phyloP scores from a whole-genome alignment of 768 basidiomycete genomes.

The Mycena floridula region DNA sequence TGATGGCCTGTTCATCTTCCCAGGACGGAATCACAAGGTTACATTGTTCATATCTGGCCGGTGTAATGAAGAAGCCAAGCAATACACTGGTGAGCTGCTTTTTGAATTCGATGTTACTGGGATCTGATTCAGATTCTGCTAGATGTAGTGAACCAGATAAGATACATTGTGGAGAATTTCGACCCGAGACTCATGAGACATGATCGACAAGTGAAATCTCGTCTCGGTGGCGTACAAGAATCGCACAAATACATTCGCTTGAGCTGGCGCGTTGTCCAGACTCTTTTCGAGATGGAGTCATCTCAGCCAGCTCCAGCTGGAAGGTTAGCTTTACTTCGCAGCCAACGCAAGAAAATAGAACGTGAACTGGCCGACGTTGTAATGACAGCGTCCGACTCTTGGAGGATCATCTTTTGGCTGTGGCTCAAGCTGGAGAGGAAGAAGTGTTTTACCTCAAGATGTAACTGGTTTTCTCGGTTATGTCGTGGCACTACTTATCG shows the following conservation, averaged over 20 bases:
- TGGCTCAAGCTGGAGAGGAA: constrained; percentile 70
- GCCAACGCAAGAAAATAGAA: constrained; percentile 72
- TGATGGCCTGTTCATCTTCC: too few relatives aligned
- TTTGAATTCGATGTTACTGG: too few relatives aligned
- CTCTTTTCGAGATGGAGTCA: constrained; percentile 64
- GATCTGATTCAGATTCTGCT: too few relatives aligned
- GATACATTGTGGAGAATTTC: constrained; percentile 60
- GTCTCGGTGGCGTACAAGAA: constrained; percentile 91
- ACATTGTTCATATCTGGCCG: constrained; percentile 58
- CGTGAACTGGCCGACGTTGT: constrained; percentile 71
- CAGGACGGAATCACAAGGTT: too few relatives aligned
- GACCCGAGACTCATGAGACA: constrained; percentile 64
- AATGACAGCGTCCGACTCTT: constrained; percentile 72
- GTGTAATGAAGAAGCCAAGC: constrained; percentile 83
- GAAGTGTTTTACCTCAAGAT: constrained; percentile 90
- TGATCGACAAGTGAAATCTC: constrained; percentile 86
- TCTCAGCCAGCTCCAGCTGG: constrained; percentile 33
- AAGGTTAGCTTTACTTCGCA: constrained; percentile 62
- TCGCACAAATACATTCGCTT: constrained; percentile 73
- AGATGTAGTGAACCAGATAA: constrained; percentile 78
- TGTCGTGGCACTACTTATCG: constrained; percentile 75
- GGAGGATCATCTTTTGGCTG: constrained; percentile 38
- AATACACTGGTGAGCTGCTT: constrained; percentile 84
- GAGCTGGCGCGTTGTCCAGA: constrained; percentile 79
- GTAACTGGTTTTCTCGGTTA: constrained; percentile 26